A percentile compares a stretch with the other conserved stretches of the same genome.
Evolutionary conservation across 1,139 yeast genomes (phyloP).

Genomic region (Hansenula lynferdii): DNA sequence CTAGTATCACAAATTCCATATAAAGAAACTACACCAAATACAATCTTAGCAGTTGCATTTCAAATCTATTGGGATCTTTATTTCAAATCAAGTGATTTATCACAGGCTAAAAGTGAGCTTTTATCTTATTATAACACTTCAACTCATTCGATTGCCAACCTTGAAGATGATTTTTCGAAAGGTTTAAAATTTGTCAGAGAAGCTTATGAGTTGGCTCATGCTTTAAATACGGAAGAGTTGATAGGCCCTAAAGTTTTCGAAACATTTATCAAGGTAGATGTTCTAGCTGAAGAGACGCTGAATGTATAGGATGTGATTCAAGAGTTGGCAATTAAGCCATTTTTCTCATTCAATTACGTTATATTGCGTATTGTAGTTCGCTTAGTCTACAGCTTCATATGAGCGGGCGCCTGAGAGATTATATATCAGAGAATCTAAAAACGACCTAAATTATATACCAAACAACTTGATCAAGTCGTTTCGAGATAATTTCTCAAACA

Average conservation of each 20-base stretch:
- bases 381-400: too few relatives aligned
- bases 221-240: conserved; percentile 26
- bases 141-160: conserved; percentile 20
- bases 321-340: too few relatives aligned
- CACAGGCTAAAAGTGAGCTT: conserved; percentile 4
- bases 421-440: too few relatives aligned
- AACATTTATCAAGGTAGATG: conserved; percentile 37
- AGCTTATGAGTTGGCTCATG: conserved; percentile 37
- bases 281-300: conserved; percentile 7
- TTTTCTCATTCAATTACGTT: too few relatives aligned
- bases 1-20: conserved; percentile 62
- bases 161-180: conserved; percentile 36
- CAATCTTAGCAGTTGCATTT: conserved; percentile 12
- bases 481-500: background rate
- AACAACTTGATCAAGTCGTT: background rate
- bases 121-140: too few relatives aligned
- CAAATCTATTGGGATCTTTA: conserved; percentile 14
- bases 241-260: conserved; percentile 31
- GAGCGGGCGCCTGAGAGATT: too few relatives aligned
- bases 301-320: too few relatives aligned
- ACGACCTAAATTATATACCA: too few relatives aligned
- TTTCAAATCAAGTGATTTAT: conserved; percentile 3
- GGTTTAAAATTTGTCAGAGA: conserved; percentile 38
- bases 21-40: conserved; percentile 23
- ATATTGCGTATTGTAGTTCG: too few relatives aligned